Evolutionary conservation across 495 filamentous ascomycete genomes (phyloP).

Genomic region (Neurospora sp.): DNA sequence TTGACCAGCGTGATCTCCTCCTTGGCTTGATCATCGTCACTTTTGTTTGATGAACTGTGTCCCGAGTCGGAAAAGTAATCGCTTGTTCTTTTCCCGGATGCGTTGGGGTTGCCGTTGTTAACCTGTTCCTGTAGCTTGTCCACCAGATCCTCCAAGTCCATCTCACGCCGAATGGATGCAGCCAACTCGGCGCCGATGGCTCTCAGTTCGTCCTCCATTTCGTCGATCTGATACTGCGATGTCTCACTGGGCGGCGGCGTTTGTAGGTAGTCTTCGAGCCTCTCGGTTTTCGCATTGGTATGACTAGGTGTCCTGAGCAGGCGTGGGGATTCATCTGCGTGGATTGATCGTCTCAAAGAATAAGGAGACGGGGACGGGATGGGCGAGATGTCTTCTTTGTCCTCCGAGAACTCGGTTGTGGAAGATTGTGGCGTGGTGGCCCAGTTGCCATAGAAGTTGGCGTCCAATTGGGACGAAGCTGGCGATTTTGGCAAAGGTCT

Average conservation of each 20-base stretch:
- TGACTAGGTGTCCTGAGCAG: slow-evolving; percentile 23
- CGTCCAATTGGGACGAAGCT: slow-evolving; percentile 38
- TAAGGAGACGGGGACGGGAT: slow-evolving; percentile 32
- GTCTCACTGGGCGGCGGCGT: slow-evolving; percentile 33
- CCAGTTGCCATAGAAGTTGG: slow-evolving; percentile 41
- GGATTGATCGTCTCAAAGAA: slow-evolving; percentile 26
- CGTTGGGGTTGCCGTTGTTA: slow-evolving; percentile 36
- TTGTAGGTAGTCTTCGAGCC: slow-evolving; percentile 33
- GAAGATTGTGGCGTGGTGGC: slow-evolving; percentile 31
- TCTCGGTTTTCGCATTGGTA: slow-evolving; percentile 23
- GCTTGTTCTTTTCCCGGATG: slow-evolving; percentile 71
- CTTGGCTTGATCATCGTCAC: slow-evolving; percentile 56
- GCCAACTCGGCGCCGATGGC: slow-evolving; percentile 90
- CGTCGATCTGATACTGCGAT: slow-evolving; percentile 44
- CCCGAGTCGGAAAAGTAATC: slow-evolving; percentile 98
- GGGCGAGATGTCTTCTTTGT: slow-evolving; percentile 34
- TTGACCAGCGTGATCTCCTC: slow-evolving; percentile 80
- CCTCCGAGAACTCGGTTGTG: slow-evolving; percentile 36
- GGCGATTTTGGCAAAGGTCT: slow-evolving; percentile 46
- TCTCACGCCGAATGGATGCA: slow-evolving; percentile 83
- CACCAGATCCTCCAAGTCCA: slow-evolving; percentile 92
- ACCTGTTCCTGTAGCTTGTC: slow-evolving; percentile 75
- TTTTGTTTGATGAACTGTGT: slow-evolving; percentile 64
- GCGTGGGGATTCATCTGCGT: slow-evolving; percentile 28
- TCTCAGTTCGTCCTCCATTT: slow-evolving; percentile 87